Percentiles rank a stretch among this genome's conserved stretches.
These are phyloP conservation scores for Arctium minus DNA, from an alignment of 129 eudicot genomes.

Conservation along the genomic window DNA sequence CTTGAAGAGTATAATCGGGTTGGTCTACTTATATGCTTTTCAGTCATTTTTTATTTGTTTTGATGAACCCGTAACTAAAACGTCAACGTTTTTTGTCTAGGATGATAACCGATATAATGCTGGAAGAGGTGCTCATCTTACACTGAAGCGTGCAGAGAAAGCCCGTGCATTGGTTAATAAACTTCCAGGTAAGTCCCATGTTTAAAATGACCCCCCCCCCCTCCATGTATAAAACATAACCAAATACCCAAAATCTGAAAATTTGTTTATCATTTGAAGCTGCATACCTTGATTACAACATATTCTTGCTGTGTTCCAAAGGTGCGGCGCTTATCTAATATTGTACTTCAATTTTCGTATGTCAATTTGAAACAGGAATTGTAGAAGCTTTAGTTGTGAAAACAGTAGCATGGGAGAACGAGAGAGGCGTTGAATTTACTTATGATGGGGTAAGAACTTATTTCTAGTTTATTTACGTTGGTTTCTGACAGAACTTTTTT, in stretches of 20 bases:
- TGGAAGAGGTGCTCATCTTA: slow-evolving; percentile 96
- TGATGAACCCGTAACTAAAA: background rate
- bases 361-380: slow-evolving; percentile 57
- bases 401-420: slow-evolving; percentile 69
- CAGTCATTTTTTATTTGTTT: background rate
- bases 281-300: no score
- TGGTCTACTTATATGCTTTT: slow-evolving; percentile 1
- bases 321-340: no score
- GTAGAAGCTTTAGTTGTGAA: slow-evolving; percentile 68
- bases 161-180: slow-evolving; percentile 84
- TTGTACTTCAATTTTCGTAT: background rate
- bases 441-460: slow-evolving; percentile 73
- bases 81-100: slow-evolving; percentile 29
- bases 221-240: background rate
- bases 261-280: no score
- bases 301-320: no score
- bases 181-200: slow-evolving; percentile 67
- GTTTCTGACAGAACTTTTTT: background rate
- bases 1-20: slow-evolving; percentile 92
- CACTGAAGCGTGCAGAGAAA: slow-evolving; percentile 90
- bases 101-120: slow-evolving; percentile 89
- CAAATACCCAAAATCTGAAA: background rate
- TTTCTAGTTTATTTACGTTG: slow-evolving; percentile 7
- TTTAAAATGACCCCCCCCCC: background rate
- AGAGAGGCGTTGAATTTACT: slow-evolving; percentile 64